A percentile compares a stretch with the other conserved stretches of the same genome.
Evolutionary conservation across 345 rosid genomes (phyloP).

Genomic region (Euphorbia peplus): DNA sequence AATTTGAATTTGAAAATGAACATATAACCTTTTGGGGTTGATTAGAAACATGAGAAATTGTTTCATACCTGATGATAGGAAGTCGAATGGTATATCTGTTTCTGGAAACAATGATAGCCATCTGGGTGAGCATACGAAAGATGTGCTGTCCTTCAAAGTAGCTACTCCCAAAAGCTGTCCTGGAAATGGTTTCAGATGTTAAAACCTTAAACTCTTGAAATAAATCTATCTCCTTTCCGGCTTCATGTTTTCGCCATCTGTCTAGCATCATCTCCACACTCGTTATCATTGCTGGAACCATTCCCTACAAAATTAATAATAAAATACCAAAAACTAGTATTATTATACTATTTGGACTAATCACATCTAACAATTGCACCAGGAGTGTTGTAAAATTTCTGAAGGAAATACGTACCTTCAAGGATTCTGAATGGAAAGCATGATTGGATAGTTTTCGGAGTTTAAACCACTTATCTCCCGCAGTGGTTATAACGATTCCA

Average conservation of each 20-base stretch:
- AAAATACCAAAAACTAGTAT: too few species aligned
- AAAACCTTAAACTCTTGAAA: slow-evolving; percentile 36
- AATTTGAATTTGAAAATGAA: too few species aligned
- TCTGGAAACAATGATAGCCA: slow-evolving; percentile 13
- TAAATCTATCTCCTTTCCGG: slow-evolving; percentile 41
- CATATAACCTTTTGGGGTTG: too few species aligned
- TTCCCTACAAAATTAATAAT: slow-evolving; percentile 20
- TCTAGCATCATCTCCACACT: slow-evolving; percentile 45
- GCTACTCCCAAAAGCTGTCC: slow-evolving; percentile 51
- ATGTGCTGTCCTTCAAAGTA: slow-evolving; percentile 38
- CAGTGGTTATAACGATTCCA: slow-evolving; percentile 31
- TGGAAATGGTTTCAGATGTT: slow-evolving; percentile 45
- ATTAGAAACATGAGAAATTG: too few species aligned
- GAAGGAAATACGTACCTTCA: too few species aligned
- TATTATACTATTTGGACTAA: too few species aligned
- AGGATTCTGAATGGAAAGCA: slow-evolving; percentile 43
- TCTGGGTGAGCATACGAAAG: slow-evolving; percentile 28
- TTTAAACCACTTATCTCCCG: slow-evolving; percentile 42
- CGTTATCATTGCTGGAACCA: slow-evolving; percentile 37
- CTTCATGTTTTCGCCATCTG: slow-evolving; percentile 33
- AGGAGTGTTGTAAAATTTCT: too few species aligned
- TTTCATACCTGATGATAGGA: slow-evolving; percentile 32
- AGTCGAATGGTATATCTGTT: slow-evolving; percentile 17
- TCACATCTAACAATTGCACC: too few species aligned
- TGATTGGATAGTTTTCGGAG: slow-evolving; percentile 43